Percentiles rank a stretch among this genome's conserved stretches.
Evolutionary conservation across 176 grass and related monocot species (phyloP).

Genomic region (Ananas comosus): DNA sequence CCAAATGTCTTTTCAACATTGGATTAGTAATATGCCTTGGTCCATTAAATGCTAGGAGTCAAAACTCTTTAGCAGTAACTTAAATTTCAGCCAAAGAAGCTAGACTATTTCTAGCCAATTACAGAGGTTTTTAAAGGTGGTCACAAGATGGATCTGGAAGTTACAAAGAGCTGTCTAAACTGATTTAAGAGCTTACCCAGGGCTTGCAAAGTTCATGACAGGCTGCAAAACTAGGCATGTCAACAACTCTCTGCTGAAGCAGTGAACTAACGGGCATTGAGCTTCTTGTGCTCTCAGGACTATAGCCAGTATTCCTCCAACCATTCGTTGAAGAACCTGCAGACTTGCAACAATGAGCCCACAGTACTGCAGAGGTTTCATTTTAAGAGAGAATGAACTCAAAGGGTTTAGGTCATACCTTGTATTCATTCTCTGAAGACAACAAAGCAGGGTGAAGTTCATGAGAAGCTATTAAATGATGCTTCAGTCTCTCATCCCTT

Average conservation of each 20-base stretch:
- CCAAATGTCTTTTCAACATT: too few relatives aligned
- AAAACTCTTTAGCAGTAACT: too few relatives aligned
- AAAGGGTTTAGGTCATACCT: constrained; percentile 33
- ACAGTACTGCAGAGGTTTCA: constrained; percentile 11
- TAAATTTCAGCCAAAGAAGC: too few relatives aligned
- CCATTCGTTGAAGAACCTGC: constrained; percentile 88
- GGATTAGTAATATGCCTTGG: too few relatives aligned
- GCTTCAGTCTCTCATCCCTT: constrained; percentile 89
- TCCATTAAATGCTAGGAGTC: too few relatives aligned
- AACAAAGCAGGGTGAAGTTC: constrained; percentile 94
- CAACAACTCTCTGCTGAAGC: constrained; percentile 75
- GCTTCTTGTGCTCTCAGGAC: constrained; percentile 83
- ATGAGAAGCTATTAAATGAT: constrained; percentile 70
- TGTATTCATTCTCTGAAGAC: constrained; percentile 84
- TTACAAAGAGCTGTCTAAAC: too few relatives aligned
- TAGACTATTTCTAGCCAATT: too few relatives aligned
- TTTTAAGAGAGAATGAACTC: constrained; percentile 10
- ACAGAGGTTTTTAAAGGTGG: too few relatives aligned
- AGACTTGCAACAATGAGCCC: constrained; percentile 25
- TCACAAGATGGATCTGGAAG: too few relatives aligned
- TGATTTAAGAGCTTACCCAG: constrained; percentile 50
- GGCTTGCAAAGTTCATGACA: constrained; percentile 82
- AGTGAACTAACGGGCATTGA: constrained; percentile 73
- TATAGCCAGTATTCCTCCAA: constrained; percentile 72
- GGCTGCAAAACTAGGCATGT: constrained; percentile 80